A percentile compares a stretch with the other conserved stretches of the same genome.
Conservation (phyloP, 2,329 filamentous ascomycete genomes). For the Hirsutella rhossiliensis region DNA sequence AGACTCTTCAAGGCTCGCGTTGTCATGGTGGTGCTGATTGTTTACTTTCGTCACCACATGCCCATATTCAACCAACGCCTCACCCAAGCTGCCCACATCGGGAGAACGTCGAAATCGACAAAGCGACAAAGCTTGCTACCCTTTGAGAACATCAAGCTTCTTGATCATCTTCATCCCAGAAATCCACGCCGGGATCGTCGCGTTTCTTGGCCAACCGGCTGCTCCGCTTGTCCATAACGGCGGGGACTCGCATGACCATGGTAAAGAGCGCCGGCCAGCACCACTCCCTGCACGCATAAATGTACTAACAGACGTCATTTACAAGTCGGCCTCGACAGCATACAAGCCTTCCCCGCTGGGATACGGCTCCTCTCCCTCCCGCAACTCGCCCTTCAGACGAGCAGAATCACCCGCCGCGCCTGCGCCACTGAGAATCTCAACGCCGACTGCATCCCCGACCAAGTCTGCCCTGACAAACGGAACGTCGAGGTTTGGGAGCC, state of each 20-base stretch:
- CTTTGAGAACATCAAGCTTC: not conserved
- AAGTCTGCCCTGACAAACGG: slow-evolving; percentile 21
- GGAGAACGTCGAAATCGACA: too few relatives aligned
- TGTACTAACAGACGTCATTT: slow-evolving; percentile 18
- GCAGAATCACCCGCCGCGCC: slow-evolving; percentile 54
- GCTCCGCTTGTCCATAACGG: not conserved
- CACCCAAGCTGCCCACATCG: too few relatives aligned
- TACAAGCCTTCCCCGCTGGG: slow-evolving; percentile 64
- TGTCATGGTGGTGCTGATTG: too few relatives aligned
- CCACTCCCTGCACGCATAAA: slow-evolving; percentile 11
- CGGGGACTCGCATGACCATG: slow-evolving; percentile 12
- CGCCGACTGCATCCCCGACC: slow-evolving; percentile 50
- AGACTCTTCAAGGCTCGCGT: too few relatives aligned
- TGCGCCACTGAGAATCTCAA: slow-evolving; percentile 50
- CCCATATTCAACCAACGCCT: too few relatives aligned
- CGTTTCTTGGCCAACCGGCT: slow-evolving; percentile 11
- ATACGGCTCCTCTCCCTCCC: slow-evolving; percentile 49
- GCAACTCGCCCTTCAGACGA: slow-evolving; percentile 52
- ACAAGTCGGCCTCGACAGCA: slow-evolving; percentile 41
- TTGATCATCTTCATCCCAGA: not conserved
- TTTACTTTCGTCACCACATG: too few relatives aligned
- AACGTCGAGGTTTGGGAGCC: slow-evolving; percentile 23
- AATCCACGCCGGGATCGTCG: slow-evolving; percentile 1
- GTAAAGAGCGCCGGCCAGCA: slow-evolving; percentile 10
- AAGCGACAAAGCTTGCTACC: too few relatives aligned